These are phyloP conservation scores for Castanea mollissima DNA, from an alignment of 306 rosid species.

Conservation along the genomic window DNA sequence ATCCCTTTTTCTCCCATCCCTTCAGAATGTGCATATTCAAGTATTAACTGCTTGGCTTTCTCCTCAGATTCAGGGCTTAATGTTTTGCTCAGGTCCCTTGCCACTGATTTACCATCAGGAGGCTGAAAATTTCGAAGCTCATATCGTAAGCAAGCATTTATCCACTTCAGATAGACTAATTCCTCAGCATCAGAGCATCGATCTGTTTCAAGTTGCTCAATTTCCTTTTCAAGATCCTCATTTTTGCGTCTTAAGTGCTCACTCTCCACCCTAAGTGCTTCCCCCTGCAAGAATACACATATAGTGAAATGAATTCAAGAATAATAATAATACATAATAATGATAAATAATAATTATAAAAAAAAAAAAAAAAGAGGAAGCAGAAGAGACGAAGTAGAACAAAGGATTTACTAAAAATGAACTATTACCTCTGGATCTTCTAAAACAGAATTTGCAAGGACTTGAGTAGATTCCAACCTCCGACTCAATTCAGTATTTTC, in stretches of 20 bases:
- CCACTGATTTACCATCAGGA: slow-evolving; percentile 63
- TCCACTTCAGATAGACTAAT: slow-evolving; percentile 82
- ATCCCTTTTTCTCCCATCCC: slow-evolving; percentile 34
- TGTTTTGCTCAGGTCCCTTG: slow-evolving; percentile 78
- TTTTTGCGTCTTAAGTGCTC: slow-evolving; percentile 48
- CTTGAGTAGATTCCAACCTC: slow-evolving; percentile 76
- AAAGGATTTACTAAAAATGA: not conserved
- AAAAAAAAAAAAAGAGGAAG: too few relatives aligned
- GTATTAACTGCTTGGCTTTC: slow-evolving; percentile 80
- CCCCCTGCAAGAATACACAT: slow-evolving; percentile 41
- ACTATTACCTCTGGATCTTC: slow-evolving; percentile 61
- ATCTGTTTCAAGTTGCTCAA: slow-evolving; percentile 59
- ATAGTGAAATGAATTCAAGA: slow-evolving; percentile 3
- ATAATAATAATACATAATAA: not conserved
- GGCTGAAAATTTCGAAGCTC: slow-evolving; percentile 72
- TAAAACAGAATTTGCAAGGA: slow-evolving; percentile 72
- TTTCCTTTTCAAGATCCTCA: slow-evolving; percentile 41
- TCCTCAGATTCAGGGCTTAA: slow-evolving; percentile 79
- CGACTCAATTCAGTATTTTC: slow-evolving; percentile 63
- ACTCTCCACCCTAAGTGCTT: slow-evolving; percentile 44
- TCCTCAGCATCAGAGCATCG: slow-evolving; percentile 77
- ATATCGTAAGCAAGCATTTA: slow-evolving; percentile 88
- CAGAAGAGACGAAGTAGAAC: not conserved
- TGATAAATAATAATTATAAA: too few relatives aligned
- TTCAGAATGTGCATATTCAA: slow-evolving; percentile 71